Evolutionary conservation across 768 basidiomycete species (phyloP).

Genomic region (Heimioporus sp.): DNA sequence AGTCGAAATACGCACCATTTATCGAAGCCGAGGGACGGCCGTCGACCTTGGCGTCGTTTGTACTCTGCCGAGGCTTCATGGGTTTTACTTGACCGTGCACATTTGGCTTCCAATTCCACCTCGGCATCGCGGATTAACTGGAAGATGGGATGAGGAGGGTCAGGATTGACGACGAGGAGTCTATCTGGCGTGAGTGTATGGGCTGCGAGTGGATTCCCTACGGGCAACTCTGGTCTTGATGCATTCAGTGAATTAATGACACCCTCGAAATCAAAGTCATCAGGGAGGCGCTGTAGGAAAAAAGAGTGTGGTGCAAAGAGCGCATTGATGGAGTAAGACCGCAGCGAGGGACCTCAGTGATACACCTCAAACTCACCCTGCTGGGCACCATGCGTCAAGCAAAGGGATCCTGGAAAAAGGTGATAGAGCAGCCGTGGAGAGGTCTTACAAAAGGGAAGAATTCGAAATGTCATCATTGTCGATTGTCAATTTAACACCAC

Average conservation of each 20-base stretch:
- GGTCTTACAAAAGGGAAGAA: no score
- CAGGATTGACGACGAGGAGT: slow-evolving; percentile 32
- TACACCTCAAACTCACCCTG: neutral
- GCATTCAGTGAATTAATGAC: neutral
- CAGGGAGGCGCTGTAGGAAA: neutral
- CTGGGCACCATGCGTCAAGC: neutral
- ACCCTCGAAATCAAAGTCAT: neutral
- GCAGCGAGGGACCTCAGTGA: neutral
- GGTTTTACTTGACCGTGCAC: slow-evolving; percentile 34
- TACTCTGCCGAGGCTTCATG: slow-evolving; percentile 40
- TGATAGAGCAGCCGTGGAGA: no score
- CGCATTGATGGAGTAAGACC: neutral
- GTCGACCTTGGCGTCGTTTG: slow-evolving; percentile 30
- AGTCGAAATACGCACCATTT: slow-evolving; percentile 33
- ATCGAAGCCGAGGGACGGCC: slow-evolving; percentile 43
- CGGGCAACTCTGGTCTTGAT: no score
- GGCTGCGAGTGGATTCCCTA: neutral
- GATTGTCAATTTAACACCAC: no score
- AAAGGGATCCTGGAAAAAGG: no score
- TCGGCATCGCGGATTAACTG: slow-evolving; percentile 39
- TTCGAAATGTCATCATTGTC: no score
- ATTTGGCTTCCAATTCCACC: slow-evolving; percentile 35
- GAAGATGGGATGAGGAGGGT: slow-evolving; percentile 42
- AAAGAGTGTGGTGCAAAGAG: neutral
- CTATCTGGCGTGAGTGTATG: slow-evolving; percentile 30